Conservation (phyloP, 2,329 filamentous ascomycete genomes). For the Zasmidium citrigriseum region DNA sequence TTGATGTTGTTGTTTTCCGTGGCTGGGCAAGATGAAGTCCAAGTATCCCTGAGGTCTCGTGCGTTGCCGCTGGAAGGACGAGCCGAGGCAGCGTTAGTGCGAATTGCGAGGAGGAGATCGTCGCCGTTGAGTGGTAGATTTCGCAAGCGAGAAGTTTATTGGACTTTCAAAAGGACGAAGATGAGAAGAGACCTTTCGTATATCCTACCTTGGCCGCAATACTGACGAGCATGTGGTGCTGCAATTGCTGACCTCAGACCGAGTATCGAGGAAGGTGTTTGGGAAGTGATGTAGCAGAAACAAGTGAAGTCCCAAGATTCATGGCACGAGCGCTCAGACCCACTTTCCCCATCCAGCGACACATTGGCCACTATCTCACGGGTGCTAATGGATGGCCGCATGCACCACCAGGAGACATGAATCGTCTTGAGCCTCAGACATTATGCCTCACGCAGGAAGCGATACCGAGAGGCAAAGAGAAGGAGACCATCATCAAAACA, state of each 20-base stretch:
- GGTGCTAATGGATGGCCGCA: background rate
- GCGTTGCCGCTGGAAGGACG: background rate
- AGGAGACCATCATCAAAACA: background rate
- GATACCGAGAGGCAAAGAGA: background rate
- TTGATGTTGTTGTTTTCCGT: background rate
- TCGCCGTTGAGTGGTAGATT: background rate
- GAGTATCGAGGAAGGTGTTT: too few relatives aligned
- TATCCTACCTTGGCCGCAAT: too few relatives aligned
- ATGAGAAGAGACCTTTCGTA: too few relatives aligned
- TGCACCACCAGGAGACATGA: background rate
- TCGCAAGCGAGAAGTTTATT: background rate
- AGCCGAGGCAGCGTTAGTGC: background rate
- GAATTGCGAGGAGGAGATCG: background rate
- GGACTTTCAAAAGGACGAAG: too few relatives aligned
- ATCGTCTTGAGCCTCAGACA: background rate
- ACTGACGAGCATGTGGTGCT: too few relatives aligned
- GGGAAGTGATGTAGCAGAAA: background rate
- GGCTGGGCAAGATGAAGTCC: background rate
- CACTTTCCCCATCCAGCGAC: background rate
- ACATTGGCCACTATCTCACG: background rate
- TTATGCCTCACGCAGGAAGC: too few relatives aligned
- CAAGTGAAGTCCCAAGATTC: background rate
- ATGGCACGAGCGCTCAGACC: background rate
- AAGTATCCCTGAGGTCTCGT: background rate
- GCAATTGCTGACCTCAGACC: too few relatives aligned